phyloP scores from a whole-genome alignment of 371 early-diverging fungal species.

The Umbelopsis sp. region DNA sequence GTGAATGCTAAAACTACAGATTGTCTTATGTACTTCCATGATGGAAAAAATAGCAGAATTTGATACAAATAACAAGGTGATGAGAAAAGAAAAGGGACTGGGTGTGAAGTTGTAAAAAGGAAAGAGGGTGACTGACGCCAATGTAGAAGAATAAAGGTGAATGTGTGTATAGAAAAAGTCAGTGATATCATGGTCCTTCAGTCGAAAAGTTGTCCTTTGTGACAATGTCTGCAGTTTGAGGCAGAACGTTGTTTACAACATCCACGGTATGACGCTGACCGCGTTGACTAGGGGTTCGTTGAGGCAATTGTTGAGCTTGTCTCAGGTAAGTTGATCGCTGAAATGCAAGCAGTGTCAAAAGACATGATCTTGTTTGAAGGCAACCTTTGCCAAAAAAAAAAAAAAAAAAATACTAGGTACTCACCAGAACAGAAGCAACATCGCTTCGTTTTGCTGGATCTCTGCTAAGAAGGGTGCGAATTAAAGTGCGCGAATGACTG shows the following conservation, averaged over 20 bases:
- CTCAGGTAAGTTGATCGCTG: constrained; percentile 11
- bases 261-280: constrained; percentile 1
- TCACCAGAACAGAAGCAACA: constrained; percentile 45
- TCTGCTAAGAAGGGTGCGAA: constrained; percentile 40
- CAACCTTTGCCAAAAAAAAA: not conserved
- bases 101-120: not conserved
- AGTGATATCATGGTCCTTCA: not conserved
- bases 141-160: not conserved
- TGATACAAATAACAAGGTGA: constrained; percentile 7
- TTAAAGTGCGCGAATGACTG: constrained; percentile 36
- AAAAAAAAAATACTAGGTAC: not conserved
- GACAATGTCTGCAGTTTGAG: constrained; percentile 9
- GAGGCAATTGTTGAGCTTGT: constrained; percentile 4
- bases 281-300: constrained; percentile 4
- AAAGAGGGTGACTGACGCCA: no score
- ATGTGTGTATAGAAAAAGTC: not conserved
- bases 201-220: not conserved
- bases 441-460: constrained; percentile 47
- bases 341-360: not conserved
- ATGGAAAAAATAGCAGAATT: constrained; percentile 5
- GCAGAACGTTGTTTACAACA: constrained; percentile 14
- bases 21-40: constrained; percentile 7
- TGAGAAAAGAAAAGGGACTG: not conserved
- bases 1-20: not conserved
- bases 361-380: no score